Base-by-base conservation (phyloP, 768 basidiomycete species). In the Vararia minispora region DNA sequence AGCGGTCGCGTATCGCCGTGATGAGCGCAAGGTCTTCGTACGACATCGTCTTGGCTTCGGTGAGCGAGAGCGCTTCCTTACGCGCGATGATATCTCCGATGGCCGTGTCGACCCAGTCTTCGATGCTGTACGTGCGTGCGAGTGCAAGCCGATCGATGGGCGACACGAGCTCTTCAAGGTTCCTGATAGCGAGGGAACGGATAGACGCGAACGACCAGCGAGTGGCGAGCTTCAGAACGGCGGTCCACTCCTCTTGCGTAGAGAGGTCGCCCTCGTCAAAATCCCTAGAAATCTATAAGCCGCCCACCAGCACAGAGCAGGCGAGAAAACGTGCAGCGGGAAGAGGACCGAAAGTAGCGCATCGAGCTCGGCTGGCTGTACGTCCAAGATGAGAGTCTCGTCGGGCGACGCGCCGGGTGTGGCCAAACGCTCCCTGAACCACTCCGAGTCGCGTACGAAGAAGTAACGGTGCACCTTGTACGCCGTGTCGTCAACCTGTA, bases 201-300 rank as follows among this genome's bases (percentile, higher is more conserved):
- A 49, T 57, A 35, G 39, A 45, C 29, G 48, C 52, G 41, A 46
- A 58, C 39, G 39, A 56, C 61, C 25, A 66, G 30, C 20, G 56
- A 42, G 52, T 44, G 10, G 55, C 48, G 31, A 54, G 16, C 31
- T 50, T 41, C 14, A 59, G 46, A 17, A 58, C 48, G 11, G 57
- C 52, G 13, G 48, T 47, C 52, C 58, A 58, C 20, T 51, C 48
- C 13, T 50, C 50, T 14, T 43, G 46, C 13, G 45, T 51, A 10
- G 37, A 30, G 18, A 46, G 40, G 9, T 38, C 28, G 13, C 33
- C 31, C 8, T 30, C 35, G 3, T 48, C 33, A 17, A 46, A 48
- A 27, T 40, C 31, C 16, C 47, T 48, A 25, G 2, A 12, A 6
- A 9, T 33, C 23, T 1, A 7, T 3, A 35, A n/a, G n/a, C n/a